Conservation (phyloP, 305 asterid genomes). For the Plantago rigida region DNA sequence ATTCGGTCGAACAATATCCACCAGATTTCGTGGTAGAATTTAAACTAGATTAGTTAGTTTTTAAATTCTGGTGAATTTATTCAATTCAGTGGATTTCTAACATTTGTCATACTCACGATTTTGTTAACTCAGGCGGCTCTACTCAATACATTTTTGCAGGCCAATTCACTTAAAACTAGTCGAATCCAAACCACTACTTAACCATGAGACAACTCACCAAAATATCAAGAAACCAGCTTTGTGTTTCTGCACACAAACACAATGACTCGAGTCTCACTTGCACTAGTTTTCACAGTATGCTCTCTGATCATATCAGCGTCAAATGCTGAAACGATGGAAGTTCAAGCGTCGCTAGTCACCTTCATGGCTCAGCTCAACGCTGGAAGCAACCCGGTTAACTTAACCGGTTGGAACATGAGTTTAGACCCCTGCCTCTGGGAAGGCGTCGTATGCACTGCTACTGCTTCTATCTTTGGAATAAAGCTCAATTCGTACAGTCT, state of each 20-base stretch:
- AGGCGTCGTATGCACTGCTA: slow-evolving; percentile 29
- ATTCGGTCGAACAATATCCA: no score
- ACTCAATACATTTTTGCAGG: no score
- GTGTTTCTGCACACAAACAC: neutral
- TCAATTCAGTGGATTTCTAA: no score
- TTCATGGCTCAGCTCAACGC: slow-evolving; percentile 43
- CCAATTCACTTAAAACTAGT: no score
- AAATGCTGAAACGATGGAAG: slow-evolving; percentile 39
- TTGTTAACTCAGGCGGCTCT: no score
- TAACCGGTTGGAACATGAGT: slow-evolving; percentile 46
- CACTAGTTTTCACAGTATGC: neutral
- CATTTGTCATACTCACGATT: no score
- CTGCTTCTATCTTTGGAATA: slow-evolving; percentile 23
- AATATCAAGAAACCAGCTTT: no score
- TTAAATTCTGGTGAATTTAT: no score
- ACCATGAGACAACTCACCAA: no score
- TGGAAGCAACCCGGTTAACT: slow-evolving; percentile 16
- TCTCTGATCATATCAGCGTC: slow-evolving; percentile 3
- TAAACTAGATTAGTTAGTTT: no score
- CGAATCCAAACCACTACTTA: no score
- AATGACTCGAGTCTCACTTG: neutral
- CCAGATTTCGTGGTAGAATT: no score
- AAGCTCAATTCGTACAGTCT: slow-evolving; percentile 33
- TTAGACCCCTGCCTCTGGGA: slow-evolving; percentile 59
- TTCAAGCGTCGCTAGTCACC: slow-evolving; percentile 33